phyloP scores from a whole-genome alignment of 495 filamentous ascomycete species.

The Penicillium paradoxum region DNA sequence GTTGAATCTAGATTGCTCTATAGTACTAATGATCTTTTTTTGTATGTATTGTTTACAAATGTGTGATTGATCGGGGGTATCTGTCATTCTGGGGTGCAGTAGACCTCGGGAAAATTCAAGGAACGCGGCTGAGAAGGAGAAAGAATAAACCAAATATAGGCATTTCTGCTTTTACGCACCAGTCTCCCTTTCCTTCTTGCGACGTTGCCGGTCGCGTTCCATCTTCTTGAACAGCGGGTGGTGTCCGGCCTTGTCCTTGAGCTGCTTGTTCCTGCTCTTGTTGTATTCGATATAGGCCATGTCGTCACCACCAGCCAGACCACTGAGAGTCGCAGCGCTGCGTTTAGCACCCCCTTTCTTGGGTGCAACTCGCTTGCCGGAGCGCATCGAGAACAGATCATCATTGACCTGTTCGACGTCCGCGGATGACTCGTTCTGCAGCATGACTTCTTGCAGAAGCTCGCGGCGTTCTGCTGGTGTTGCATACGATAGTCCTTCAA shows the following conservation, averaged over 20 bases:
- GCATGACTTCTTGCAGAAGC: constrained; percentile 84
- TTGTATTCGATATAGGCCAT: constrained; percentile 95
- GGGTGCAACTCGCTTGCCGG: constrained; percentile 33
- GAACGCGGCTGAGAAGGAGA: not conserved
- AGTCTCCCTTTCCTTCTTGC: constrained; percentile 48
- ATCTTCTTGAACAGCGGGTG: constrained; percentile 78
- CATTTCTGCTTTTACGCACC: not conserved
- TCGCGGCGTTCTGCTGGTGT: constrained; percentile 80
- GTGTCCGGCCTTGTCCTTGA: constrained; percentile 62
- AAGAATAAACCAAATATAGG: not conserved
- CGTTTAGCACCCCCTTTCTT: constrained; percentile 58
- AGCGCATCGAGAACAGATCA: constrained; percentile 70
- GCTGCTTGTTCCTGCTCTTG: constrained; percentile 70
- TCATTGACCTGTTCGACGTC: constrained; percentile 76
- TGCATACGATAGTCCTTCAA: constrained; percentile 73
- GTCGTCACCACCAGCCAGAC: constrained; percentile 82
- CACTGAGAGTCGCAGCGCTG: constrained; percentile 77
- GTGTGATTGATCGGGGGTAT: not conserved
- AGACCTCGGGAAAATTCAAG: not conserved
- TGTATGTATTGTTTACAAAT: not conserved
- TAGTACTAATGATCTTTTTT: not conserved
- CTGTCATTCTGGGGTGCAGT: constrained; percentile 3
- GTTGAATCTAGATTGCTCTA: not conserved
- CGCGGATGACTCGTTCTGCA: constrained; percentile 76
- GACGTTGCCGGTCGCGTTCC: constrained; percentile 63